Evolutionary conservation across 805 yeast species (phyloP), one percentile per base, ranked within the genome.

Genomic region (Komagataella ulmi): DNA sequence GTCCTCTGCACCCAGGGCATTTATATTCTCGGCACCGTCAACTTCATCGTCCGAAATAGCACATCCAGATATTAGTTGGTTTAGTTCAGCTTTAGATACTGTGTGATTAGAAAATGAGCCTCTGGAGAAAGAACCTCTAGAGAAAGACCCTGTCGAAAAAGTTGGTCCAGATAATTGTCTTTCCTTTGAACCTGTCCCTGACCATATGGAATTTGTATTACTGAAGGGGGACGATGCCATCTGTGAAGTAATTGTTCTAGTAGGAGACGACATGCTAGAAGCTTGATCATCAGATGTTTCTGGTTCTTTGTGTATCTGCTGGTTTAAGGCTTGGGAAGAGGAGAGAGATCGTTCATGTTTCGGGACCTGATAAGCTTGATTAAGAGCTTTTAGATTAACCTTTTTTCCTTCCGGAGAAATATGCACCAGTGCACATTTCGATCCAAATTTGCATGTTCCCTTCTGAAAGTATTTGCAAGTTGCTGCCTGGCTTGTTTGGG

Each of bases 371-470:
- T 57, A 57, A 30, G 52, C 66, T 52, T 68, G 69, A 18, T 67
- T 70, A 17, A 64, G 50, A 3, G 69, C 57, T 52, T 67, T 71
- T 14, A 79, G 76, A 61, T 85, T 86, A 17, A 86, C 83, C 47
- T 87, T 72, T n/a, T 88, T 77, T 1, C 97, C 96, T 60, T 90
- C 95, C 0, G 96, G 95, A 45, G 86, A 68, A 53, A 86, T 76
- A 67, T 91, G 99, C 6, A 95, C 96, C 60, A 91, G 76, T 1
- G 97, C 98, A 71, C 99, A 91, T 61, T 89, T 90, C 50, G 79
- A 71, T 3, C 99, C 99, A 66, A 91, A 91, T 68, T 89, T 89
- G 68, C 99, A 91, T 62, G 89, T 88, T n/a, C 98, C 98, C 68
- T 87, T 87, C 61, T 85, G 93, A 65, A 88, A 91, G 67, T 90